Base-by-base conservation (phyloP, 176 grass and related monocot species). In the Zizania latifolia region DNA sequence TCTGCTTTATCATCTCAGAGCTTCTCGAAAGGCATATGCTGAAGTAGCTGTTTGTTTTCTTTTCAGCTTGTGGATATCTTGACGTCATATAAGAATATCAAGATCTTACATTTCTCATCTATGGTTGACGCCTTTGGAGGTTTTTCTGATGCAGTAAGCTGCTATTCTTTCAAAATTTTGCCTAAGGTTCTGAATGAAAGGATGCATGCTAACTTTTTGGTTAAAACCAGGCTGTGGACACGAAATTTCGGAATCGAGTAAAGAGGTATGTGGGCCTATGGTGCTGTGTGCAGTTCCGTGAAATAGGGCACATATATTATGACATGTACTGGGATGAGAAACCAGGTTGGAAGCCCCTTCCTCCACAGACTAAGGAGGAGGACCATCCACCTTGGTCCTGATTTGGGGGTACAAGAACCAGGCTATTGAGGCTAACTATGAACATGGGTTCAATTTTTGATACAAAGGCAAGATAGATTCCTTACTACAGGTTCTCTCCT, bases 291-390 rank as follows among this genome's bases (percentile, higher is more conserved):
- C 82, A 91, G 81, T 55, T 85, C 14, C 83, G 72, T 35, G 81
- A 85, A 67, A 88, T 84, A 44, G 94, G 94, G 23, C 94, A 98
- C 56, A 98, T 98, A 85, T 98, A 98, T 76, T 98, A 98, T 81
- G 89, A 98, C 55, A 94, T 98, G 91, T 94, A 98, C 77, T 98
- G 91, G 91, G 89, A 98, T 78, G 84, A 98, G 62, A 98, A 94
- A 86, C 83, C 88, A 61, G 82, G 88, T 23, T 98, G 91, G 91
- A 89, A 89, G 70, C 94, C 94, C 11, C 86, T 79, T 37, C 88
- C 91, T 62, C 94, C 94, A 34, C 28, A 29, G 57, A 89, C 79
- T 10, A 87, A 79, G 70, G 75, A 76, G 71, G 84, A 94, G 40
- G 91, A 98, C 66, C 91, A 87, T 78, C 91, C 94, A 24, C 90